phyloP scores from a whole-genome alignment of 768 basidiomycete genomes.

The Cubamyces sp. region DNA sequence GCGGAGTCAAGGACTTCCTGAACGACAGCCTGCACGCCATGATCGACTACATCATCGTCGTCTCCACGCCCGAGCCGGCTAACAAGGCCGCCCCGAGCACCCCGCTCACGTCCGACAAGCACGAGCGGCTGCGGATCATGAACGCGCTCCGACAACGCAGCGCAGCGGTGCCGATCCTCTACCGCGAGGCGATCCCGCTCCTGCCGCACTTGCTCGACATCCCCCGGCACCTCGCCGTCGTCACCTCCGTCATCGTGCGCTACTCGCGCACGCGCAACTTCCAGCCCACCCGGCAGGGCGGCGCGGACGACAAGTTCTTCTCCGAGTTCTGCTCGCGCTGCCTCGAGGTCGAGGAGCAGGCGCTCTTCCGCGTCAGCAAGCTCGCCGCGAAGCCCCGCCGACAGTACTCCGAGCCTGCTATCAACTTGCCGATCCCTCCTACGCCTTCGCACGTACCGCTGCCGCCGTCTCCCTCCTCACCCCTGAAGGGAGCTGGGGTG shows the following conservation, averaged over 20 bases:
- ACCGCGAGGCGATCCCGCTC: slow-evolving; percentile 71
- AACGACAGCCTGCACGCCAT: slow-evolving; percentile 65
- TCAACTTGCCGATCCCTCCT: slow-evolving; percentile 16
- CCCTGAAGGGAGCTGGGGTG: slow-evolving; percentile 3
- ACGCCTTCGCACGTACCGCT: slow-evolving; percentile 14
- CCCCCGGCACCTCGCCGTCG: slow-evolving; percentile 74
- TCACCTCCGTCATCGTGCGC: slow-evolving; percentile 78
- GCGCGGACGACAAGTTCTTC: slow-evolving; percentile 42
- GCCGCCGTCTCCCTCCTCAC: slow-evolving; percentile 25
- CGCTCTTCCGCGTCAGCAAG: slow-evolving; percentile 67
- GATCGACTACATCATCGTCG: slow-evolving; percentile 75
- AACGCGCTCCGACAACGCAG: slow-evolving; percentile 63
- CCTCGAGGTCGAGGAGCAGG: slow-evolving; percentile 71
- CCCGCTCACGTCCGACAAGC: slow-evolving; percentile 35
- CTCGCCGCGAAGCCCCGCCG: slow-evolving; percentile 41
- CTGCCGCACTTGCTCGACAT: slow-evolving; percentile 79
- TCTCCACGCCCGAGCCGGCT: slow-evolving; percentile 57
- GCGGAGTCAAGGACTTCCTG: slow-evolving; percentile 74
- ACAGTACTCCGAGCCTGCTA: slow-evolving; percentile 21
- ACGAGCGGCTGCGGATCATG: slow-evolving; percentile 51
- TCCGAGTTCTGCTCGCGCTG: slow-evolving; percentile 64
- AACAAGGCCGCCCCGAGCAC: slow-evolving; percentile 27
- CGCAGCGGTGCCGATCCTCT: slow-evolving; percentile 56
- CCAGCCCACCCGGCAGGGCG: slow-evolving; percentile 4
- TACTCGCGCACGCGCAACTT: slow-evolving; percentile 48